Conservation (phyloP, 192 early-diverging fungal species). For the Backusella liffmaniae region DNA sequence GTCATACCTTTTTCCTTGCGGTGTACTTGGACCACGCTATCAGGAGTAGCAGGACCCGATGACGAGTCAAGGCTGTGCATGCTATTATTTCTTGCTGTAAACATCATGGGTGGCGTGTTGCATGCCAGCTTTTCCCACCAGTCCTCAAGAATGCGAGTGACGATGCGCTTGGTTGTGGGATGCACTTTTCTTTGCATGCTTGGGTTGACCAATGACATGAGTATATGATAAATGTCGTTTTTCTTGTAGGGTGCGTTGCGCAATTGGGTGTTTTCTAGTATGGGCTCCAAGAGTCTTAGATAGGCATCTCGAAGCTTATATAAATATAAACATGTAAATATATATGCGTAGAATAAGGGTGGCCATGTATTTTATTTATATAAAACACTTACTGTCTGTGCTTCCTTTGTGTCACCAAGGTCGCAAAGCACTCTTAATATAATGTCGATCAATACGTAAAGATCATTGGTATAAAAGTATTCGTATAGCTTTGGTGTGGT, state of each 20-base stretch:
- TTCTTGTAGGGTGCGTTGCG: constrained; percentile 45
- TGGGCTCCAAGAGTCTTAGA: constrained; percentile 60
- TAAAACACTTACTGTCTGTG: constrained; percentile 21
- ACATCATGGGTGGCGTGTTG: background rate
- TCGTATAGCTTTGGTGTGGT: constrained; percentile 55
- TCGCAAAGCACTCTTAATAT: constrained; percentile 79
- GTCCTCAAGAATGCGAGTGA: constrained; percentile 42
- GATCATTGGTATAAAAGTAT: constrained; percentile 92
- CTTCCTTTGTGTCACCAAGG: constrained; percentile 40
- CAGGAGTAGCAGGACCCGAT: background rate
- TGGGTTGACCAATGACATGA: constrained; percentile 42
- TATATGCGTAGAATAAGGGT: background rate
- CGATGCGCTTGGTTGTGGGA: constrained; percentile 44
- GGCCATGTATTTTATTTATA: background rate
- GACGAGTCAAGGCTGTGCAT: background rate
- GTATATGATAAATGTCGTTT: constrained; percentile 41
- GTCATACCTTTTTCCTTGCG: background rate
- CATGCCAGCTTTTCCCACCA: constrained; percentile 44
- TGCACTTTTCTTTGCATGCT: constrained; percentile 38
- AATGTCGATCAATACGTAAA: constrained; percentile 84
- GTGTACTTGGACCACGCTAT: background rate
- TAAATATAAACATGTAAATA: background rate
- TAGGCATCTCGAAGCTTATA: constrained; percentile 63
- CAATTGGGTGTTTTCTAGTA: constrained; percentile 64
- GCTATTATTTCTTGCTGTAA: background rate